Base-by-base conservation (phyloP, 2,329 filamentous ascomycete species). In the Xylaria sp. region DNA sequence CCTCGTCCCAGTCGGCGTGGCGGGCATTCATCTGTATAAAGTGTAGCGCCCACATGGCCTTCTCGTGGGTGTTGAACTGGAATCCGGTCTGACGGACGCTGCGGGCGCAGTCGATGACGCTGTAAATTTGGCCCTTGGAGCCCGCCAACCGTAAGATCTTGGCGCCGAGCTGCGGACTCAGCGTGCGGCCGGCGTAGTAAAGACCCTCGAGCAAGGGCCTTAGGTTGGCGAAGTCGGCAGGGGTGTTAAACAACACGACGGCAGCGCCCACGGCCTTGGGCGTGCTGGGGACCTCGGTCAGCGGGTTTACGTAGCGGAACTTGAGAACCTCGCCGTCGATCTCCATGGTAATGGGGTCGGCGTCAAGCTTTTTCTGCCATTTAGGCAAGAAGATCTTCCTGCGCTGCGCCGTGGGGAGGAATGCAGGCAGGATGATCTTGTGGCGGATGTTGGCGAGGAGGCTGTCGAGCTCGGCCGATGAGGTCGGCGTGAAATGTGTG, bases 401-500 rank as follows among this genome's bases (percentile, higher is more conserved):
- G 72, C 82, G 84, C 78, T 90, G 85, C 57, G 79, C 77, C 31
- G 75, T 64, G 25, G 84, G 81, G 31, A 92, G 85, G 74, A 88
- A 86, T 36, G 83, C 78, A n/a, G 89, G 89, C 47, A 91, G 78
- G 75, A 91, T 85, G 76, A 89, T 83, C 71, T 85, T 85, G 51
- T 83, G 78, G 69, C 89, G 87, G 74, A 91, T 83, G 25, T 73
- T 77, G 45, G 78, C 75, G 67, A 92, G 84, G 36, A 84, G 73
- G 13, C 76, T 65, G 75, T 90, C 84, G 66, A 92, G 83, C 62
- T 86, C 80, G 25, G 81, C 69, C 49, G 85, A 84, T 15, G 85
- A 85, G 4, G 86, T 84, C 59, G 82, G 79, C 7, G 79, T 75
- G 74, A 89, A 89, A 63, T 76, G 71, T 63, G 84, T 77, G 67